Percentiles rank a stretch among this genome's conserved stretches.
Conservation (phyloP, 805 yeast genomes). For the Ogataea methanolica region DNA sequence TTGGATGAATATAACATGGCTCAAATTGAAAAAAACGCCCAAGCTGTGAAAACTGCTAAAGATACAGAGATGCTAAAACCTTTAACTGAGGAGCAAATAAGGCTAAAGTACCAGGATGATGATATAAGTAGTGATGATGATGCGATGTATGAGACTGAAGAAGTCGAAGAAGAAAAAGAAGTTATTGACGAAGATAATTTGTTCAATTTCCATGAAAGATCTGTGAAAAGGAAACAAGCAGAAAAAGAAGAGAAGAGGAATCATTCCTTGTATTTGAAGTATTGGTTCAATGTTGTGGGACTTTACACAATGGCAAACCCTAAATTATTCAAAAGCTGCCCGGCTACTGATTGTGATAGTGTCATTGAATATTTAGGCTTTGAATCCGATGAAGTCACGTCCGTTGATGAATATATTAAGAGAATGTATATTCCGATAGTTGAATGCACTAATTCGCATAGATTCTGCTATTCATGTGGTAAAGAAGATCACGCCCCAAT, state of each 20-base stretch:
- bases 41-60: conserved; percentile 9
- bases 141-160: conserved; percentile 5
- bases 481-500: conserved; percentile 78
- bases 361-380: conserved; percentile 40
- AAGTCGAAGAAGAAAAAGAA: conserved; percentile 3
- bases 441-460: conserved; percentile 58
- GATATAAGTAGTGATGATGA: conserved; percentile 8
- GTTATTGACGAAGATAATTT: conserved; percentile 8
- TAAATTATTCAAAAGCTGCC: conserved; percentile 66
- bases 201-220: conserved; percentile 22
- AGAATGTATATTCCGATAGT: conserved; percentile 56
- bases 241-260: conserved; percentile 21
- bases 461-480: conserved; percentile 75
- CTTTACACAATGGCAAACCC: conserved; percentile 48
- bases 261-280: conserved; percentile 30
- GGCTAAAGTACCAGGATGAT: conserved; percentile 16
- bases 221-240: conserved; percentile 16
- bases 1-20: conserved; percentile 20
- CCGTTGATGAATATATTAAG: conserved; percentile 22
- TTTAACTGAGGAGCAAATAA: conserved; percentile 19
- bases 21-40: conserved; percentile 2
- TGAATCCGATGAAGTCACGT: conserved; percentile 25
- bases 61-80: conserved; percentile 3
- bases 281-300: conserved; percentile 40
- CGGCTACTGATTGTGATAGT: conserved; percentile 71